These are phyloP conservation scores for Malassezia dermatis DNA, from an alignment of 1,284 basidiomycete species.

Conservation along the genomic window DNA sequence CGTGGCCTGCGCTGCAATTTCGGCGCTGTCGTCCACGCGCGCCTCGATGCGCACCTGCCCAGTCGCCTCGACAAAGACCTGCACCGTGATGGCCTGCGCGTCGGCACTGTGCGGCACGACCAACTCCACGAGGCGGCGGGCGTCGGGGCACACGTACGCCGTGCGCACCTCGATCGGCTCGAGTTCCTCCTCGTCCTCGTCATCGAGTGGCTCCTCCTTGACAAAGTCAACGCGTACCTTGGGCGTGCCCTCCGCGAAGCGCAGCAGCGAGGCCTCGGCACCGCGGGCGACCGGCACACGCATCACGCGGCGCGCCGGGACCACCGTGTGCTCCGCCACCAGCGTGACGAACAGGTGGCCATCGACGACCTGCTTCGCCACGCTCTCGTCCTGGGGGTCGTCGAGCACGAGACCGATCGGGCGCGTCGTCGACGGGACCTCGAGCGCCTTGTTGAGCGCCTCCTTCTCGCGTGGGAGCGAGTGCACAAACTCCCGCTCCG, in stretches of 20 bases:
- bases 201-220: constrained; percentile 21
- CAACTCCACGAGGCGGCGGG: constrained; percentile 22
- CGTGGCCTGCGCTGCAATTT: constrained; percentile 5
- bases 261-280: constrained; percentile 56
- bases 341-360: constrained; percentile 47
- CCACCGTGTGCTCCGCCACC: constrained; percentile 50
- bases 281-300: constrained; percentile 51
- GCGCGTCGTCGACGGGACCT: constrained; percentile 25
- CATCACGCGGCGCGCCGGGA: constrained; percentile 65
- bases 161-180: constrained; percentile 39
- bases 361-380: constrained; percentile 52
- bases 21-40: constrained; percentile 1
- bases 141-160: constrained; percentile 25
- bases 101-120: constrained; percentile 18
- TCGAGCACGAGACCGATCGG: constrained; percentile 75
- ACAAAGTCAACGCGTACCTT: constrained; percentile 60
- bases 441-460: constrained; percentile 48
- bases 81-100: constrained; percentile 11
- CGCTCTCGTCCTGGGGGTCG: constrained; percentile 48
- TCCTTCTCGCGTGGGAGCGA: constrained; percentile 31
- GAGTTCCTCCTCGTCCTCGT: constrained; percentile 52
- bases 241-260: constrained; percentile 78
- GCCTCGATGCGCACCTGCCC: constrained; percentile 22
- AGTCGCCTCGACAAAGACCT: constrained; percentile 20
- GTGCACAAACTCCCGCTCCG: constrained; percentile 29